Base-by-base conservation (phyloP, 2,329 filamentous ascomycete genomes). In the Sporothrix luriei region DNA sequence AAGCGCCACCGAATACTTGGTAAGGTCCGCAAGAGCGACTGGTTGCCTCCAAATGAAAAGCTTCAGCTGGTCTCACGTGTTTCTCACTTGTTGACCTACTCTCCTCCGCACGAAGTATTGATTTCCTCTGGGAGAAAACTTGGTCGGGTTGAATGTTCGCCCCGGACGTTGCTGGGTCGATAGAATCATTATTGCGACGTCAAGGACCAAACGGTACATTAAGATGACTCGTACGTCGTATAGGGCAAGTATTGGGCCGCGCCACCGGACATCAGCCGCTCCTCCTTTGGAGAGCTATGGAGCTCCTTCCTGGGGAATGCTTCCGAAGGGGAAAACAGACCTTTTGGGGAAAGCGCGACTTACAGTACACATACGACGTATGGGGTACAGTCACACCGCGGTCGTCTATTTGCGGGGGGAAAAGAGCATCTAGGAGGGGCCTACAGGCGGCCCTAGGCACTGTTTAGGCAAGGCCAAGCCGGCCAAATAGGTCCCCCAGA, bases 151-250 rank as follows among this genome's bases (percentile, higher is more conserved):
- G 29, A 6, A 52, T 24, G n/a, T 26, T 52, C n/a, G 49, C 49
- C n/a, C 21, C 19, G 21, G 59, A 51, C 21, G 62, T 65, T 65
- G 46, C 62, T 65, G 62, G 46, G 62, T 65, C 62, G 46, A 65
- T 65, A 24, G 21, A 24, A 51, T 49, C 38, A 62, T 48, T 62
- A 62, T 62, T 46, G 26, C 57, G 48, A 51, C 16, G 48, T n/a
- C 21, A 51, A 19, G 55, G 55, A 59, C 55, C 33, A 38, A 26
- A 19, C 19, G 11, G 55, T 40, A 40, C n/a, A 62, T 46, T 62
- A 21, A 7, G 19, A 6, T 9, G 29, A 40, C 29, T 33, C 33
- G 33, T 33, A 33, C 7, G 33, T 7, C 33, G 9, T 7, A 33
- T 33, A 33, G 33, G 14, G 40, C 14, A 46, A 6, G 43, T 48